Conservation (phyloP, 2,329 filamentous ascomycete genomes). For the Phaeoacremonium minimum region DNA sequence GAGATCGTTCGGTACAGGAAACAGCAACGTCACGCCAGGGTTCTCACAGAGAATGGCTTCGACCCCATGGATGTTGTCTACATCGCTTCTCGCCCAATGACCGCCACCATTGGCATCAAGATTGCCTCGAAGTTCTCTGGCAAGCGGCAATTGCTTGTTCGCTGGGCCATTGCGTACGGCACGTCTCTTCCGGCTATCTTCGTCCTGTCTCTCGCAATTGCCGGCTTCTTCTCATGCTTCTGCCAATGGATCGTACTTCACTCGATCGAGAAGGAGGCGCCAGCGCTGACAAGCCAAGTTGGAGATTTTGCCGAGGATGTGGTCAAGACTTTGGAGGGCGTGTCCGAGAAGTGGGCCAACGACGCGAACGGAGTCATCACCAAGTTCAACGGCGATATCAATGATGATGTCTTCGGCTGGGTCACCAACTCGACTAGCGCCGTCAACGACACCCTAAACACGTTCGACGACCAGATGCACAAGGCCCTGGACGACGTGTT, state of each 20-base stretch:
- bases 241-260: slow-evolving; percentile 78
- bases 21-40: slow-evolving; percentile 64
- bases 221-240: slow-evolving; percentile 76
- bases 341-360: slow-evolving; percentile 71
- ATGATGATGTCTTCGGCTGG: slow-evolving; percentile 80
- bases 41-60: slow-evolving; percentile 61
- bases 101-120: slow-evolving; percentile 68
- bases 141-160: slow-evolving; percentile 65
- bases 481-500: slow-evolving; percentile 73
- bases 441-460: slow-evolving; percentile 80
- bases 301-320: slow-evolving; percentile 77
- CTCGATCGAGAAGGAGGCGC: slow-evolving; percentile 69
- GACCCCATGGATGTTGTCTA: slow-evolving; percentile 88
- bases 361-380: slow-evolving; percentile 70
- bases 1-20: slow-evolving; percentile 75
- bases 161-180: slow-evolving; percentile 85
- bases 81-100: slow-evolving; percentile 76
- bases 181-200: slow-evolving; percentile 84
- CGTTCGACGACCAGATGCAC: slow-evolving; percentile 74
- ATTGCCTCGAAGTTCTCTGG: slow-evolving; percentile 61
- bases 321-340: slow-evolving; percentile 65
- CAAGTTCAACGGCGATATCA: slow-evolving; percentile 58
- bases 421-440: slow-evolving; percentile 79
- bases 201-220: slow-evolving; percentile 75
- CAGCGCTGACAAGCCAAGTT: slow-evolving; percentile 69